Percentiles rank a stretch among this genome's conserved stretches.
Conservation (phyloP, 2,329 filamentous ascomycete species). For the Coniochaeta hoffmannii region DNA sequence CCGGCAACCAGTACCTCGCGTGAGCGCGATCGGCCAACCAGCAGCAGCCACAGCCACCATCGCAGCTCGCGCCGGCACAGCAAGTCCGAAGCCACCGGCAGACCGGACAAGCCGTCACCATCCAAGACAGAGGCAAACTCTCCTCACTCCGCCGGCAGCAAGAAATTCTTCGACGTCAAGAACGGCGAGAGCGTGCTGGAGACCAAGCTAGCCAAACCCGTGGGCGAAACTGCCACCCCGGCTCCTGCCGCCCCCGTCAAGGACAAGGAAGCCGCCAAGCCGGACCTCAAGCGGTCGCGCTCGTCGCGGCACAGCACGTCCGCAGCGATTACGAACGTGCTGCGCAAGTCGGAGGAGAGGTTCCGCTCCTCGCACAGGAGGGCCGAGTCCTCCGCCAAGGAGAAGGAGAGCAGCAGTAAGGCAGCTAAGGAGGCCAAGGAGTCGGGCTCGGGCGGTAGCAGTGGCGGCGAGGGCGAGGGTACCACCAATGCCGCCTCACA, state of each 20-base stretch:
- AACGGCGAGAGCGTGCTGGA: slow-evolving; percentile 19
- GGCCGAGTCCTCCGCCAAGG: background rate
- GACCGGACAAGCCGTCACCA: background rate
- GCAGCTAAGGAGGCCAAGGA: slow-evolving; percentile 4
- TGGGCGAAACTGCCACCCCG: background rate
- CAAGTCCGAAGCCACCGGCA: slow-evolving; percentile 8
- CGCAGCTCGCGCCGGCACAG: slow-evolving; percentile 17
- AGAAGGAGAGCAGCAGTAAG: slow-evolving; percentile 3
- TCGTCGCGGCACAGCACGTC: slow-evolving; percentile 11
- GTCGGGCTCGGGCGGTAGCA: slow-evolving; percentile 1
- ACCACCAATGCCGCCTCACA: background rate
- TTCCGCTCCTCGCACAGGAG: slow-evolving; percentile 5
- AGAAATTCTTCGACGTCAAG: slow-evolving; percentile 21
- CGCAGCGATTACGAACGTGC: slow-evolving; percentile 7
- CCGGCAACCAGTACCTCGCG: slow-evolving; percentile 12
- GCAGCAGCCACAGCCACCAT: slow-evolving; percentile 13
- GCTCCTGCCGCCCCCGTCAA: background rate
- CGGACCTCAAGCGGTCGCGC: slow-evolving; percentile 16
- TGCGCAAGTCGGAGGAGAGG: slow-evolving; percentile 8
- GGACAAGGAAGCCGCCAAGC: slow-evolving; percentile 3
- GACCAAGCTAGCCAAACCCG: slow-evolving; percentile 11
- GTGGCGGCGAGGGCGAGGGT: slow-evolving; percentile 7
- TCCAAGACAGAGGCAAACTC: slow-evolving; percentile 2
- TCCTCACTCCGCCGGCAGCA: slow-evolving; percentile 13
- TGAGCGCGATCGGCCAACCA: slow-evolving; percentile 8